Evolutionary conservation across 257 asterid species (phyloP), one percentile per base, ranked within the genome.

Genomic region (Solanum pimpinellifolium): DNA sequence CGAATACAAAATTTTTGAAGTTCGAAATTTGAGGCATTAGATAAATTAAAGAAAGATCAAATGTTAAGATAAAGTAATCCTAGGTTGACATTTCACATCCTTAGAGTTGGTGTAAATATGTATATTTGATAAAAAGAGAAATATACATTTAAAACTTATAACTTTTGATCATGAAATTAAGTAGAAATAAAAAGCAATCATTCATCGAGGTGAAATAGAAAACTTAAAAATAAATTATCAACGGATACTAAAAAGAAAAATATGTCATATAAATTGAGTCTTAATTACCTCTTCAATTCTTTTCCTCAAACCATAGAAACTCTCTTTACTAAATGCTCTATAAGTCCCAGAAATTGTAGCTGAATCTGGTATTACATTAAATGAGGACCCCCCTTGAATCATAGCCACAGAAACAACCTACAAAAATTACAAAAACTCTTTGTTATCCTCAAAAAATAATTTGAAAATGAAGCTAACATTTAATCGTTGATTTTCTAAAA

Each of bases 331-430:
- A 73, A 92, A 91, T 14, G 94, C 92, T 84, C 95, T 88, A 77
- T 91, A 92, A 70, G 95, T 91, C 42, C 95, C 95, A 35, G 88
- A 90, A 85, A 93, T 85, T 3, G 91, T 87, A 41, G 89, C 90
- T 11, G 90, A 85, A 14, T 92, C 94, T 9, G 94, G 94, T 74
- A 89, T 90, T 4, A 77, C 85, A 60, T 88, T 85, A 44, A 68
- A 66, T 44, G 86, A 84, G 9, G 60, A 42, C 35, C 93, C 93
- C 18, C 90, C 93, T 31, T 86, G 86, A 72, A 88, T 81, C 86
- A 90, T 87, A 0, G 92, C 84, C 49, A 91, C 93, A 2, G 95
- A 93, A 62, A 93, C 92, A 76, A 93, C 95, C 95, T 92, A 86
- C 77, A 46, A 23, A 27, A 46, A 66, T 72, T 18, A 33, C n/a